These are phyloP conservation scores for Citropsis articulata DNA, from an alignment of 345 rosid genomes.

Conservation along the genomic window DNA sequence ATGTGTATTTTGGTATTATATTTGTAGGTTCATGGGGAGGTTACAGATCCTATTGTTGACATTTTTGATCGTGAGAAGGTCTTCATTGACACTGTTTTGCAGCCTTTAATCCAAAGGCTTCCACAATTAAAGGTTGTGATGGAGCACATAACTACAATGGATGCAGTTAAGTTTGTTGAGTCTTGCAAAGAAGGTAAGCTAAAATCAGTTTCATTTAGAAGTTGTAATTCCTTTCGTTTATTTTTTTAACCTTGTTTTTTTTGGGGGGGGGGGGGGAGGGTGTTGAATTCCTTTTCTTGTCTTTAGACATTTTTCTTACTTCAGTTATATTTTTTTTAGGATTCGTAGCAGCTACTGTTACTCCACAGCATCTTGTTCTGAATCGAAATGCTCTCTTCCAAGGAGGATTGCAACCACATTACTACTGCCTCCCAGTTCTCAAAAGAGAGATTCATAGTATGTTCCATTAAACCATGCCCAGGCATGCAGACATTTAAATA, in stretches of 20 bases:
- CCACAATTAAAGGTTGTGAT: constrained; percentile 77
- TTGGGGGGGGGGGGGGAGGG: too few relatives aligned
- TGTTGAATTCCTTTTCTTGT: not conserved
- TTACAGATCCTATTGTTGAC: constrained; percentile 77
- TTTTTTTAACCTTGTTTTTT: not conserved
- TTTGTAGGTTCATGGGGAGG: constrained; percentile 95
- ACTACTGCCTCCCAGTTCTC: constrained; percentile 91
- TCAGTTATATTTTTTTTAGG: constrained; percentile 34
- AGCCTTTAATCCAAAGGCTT: constrained; percentile 68
- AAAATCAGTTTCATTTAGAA: not conserved
- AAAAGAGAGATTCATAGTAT: constrained; percentile 89
- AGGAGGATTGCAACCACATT: constrained; percentile 94
- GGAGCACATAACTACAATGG: constrained; percentile 92
- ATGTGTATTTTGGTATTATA: constrained; percentile 2
- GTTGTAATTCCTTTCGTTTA: not conserved
- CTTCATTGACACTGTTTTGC: constrained; percentile 74
- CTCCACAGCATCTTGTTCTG: constrained; percentile 94
- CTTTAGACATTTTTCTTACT: not conserved
- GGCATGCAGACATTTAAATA: not conserved
- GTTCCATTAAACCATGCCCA: constrained; percentile 15
- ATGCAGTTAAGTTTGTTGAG: constrained; percentile 79
- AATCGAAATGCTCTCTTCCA: constrained; percentile 88
- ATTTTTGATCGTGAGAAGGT: constrained; percentile 88
- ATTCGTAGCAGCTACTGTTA: constrained; percentile 80
- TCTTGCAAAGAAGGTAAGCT: constrained; percentile 74